Evolutionary conservation across 2,329 filamentous ascomycete species (phyloP).

Genomic region (Paramyrothecium sp.): DNA sequence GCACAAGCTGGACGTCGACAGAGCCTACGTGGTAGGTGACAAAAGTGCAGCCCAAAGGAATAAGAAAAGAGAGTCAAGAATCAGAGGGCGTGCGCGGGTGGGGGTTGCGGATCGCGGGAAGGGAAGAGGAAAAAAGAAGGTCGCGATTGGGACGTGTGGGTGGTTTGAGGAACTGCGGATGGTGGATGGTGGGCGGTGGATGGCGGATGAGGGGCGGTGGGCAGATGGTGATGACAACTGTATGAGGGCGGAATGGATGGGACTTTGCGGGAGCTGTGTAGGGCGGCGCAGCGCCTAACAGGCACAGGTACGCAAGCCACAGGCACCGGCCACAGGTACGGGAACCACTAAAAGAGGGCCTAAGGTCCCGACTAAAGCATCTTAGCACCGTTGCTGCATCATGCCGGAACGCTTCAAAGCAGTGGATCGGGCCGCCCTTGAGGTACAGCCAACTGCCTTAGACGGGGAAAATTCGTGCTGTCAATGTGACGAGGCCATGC

Average conservation of each 20-base stretch:
- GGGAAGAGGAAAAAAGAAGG: neutral
- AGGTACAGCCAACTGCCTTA: too few species aligned
- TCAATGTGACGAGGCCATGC: too few species aligned
- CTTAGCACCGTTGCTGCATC: too few species aligned
- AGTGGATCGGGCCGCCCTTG: too few species aligned
- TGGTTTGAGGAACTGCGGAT: neutral
- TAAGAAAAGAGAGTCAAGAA: neutral
- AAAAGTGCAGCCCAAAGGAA: neutral
- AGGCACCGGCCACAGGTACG: too few species aligned
- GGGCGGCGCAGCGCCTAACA: too few species aligned
- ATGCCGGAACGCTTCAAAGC: too few species aligned
- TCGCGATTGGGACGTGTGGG: neutral
- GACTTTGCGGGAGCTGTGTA: too few species aligned
- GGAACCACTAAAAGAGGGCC: too few species aligned
- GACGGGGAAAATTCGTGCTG: too few species aligned
- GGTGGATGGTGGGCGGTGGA: neutral
- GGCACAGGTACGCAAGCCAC: too few species aligned
- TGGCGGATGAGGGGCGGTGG: neutral
- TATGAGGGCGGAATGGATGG: neutral
- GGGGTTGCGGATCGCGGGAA: neutral
- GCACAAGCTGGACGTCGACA: neutral
- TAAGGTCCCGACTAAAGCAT: too few species aligned
- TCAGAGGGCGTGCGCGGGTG: neutral
- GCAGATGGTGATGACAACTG: neutral
- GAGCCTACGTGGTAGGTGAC: neutral